Conservation (phyloP, 106 monocot species). For the Dactylorhiza incarnata region DNA sequence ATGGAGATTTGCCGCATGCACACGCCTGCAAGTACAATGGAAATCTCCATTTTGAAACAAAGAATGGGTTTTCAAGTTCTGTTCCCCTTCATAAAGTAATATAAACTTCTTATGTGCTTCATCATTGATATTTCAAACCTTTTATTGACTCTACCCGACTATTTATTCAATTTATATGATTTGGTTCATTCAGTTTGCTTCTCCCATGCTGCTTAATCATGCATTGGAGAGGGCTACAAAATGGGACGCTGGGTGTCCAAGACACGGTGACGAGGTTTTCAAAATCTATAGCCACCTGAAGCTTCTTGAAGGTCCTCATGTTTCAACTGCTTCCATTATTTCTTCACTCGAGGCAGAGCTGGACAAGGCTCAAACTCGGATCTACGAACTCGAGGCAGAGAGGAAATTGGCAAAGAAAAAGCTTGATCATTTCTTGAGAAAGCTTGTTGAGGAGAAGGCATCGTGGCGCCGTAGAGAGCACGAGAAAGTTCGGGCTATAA, state of each 20-base stretch:
- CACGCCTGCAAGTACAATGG: neutral
- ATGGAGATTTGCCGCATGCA: neutral
- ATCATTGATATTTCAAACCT: neutral
- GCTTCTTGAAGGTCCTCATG: constrained; percentile 42
- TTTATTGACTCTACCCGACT: neutral
- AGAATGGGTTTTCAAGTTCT: neutral
- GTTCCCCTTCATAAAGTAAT: neutral
- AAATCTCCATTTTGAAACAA: constrained; percentile 7
- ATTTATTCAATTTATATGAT: neutral
- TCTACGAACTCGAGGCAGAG: constrained; percentile 67
- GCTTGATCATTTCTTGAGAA: constrained; percentile 69
- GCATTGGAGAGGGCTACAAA: constrained; percentile 85
- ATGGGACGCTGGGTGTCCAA: constrained; percentile 75
- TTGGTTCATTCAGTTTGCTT: constrained; percentile 22
- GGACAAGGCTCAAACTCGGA: constrained; percentile 41
- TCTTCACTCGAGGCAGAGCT: constrained; percentile 67
- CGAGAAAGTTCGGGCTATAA: constrained; percentile 55
- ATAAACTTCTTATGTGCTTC: neutral
- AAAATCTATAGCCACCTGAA: constrained; percentile 41
- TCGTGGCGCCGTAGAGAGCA: constrained; percentile 66
- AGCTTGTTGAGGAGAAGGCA: constrained; percentile 63
- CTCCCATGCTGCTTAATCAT: constrained; percentile 22
- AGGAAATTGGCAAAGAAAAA: constrained; percentile 61
- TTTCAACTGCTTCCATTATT: constrained; percentile 22
- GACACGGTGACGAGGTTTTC: constrained; percentile 23